phyloP scores from a whole-genome alignment of 2,329 filamentous ascomycete species.

The Neurospora crassa region DNA sequence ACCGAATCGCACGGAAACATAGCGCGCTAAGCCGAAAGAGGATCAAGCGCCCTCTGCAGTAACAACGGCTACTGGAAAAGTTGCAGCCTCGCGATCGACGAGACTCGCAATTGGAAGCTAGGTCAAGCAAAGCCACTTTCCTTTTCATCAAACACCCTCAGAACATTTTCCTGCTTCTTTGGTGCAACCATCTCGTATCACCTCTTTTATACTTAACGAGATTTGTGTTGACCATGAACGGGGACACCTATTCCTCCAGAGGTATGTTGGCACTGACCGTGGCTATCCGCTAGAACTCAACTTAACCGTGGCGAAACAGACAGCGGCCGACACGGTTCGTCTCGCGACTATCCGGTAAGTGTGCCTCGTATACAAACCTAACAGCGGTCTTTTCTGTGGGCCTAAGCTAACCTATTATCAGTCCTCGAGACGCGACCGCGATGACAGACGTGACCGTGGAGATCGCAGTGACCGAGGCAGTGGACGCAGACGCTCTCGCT shows the following conservation, averaged over 20 bases:
- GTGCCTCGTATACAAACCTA: neutral
- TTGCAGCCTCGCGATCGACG: constrained; percentile 33
- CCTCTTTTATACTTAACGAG: neutral
- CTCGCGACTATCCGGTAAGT: constrained; percentile 46
- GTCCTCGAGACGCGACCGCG: constrained; percentile 25
- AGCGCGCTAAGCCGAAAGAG: constrained; percentile 16
- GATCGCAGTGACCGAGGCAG: constrained; percentile 25
- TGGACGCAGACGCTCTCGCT: constrained; percentile 73
- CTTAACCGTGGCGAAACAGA: constrained; percentile 20
- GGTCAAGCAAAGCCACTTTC: neutral
- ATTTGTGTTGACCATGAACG: constrained; percentile 55
- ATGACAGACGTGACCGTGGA: constrained; percentile 25
- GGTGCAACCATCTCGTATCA: neutral
- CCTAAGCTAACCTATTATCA: constrained; percentile 7
- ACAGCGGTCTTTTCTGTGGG: neutral
- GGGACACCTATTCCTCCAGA: constrained; percentile 71
- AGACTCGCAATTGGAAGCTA: neutral
- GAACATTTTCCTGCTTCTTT: neutral
- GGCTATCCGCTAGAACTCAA: constrained; percentile 12
- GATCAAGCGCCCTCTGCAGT: constrained; percentile 17
- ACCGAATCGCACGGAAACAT: neutral
- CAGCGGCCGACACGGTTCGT: constrained; percentile 42
- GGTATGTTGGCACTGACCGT: constrained; percentile 37
- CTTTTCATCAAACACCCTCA: neutral
- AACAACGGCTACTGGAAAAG: constrained; percentile 27